Evolutionary conservation across 2,329 filamentous ascomycete genomes (phyloP).

Genomic region (Ceratocystis cacaofunesta): DNA sequence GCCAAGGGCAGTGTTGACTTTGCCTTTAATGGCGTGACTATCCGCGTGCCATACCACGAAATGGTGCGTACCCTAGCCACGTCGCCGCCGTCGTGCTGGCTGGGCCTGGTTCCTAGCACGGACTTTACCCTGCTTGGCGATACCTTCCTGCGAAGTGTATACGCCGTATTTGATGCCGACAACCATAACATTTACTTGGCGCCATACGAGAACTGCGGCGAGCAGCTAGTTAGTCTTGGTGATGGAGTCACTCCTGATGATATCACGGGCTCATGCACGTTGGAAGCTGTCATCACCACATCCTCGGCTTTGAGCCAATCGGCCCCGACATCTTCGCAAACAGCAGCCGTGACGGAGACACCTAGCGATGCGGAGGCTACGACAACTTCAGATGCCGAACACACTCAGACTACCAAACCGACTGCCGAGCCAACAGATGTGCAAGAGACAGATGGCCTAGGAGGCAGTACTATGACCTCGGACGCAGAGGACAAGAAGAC

Average conservation of each 20-base stretch:
- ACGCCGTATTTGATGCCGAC: constrained; percentile 39
- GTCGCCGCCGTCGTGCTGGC: constrained; percentile 28
- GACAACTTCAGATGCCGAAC: background rate
- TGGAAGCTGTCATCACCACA: background rate
- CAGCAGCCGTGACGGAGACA: background rate
- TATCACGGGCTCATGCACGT: constrained; percentile 15
- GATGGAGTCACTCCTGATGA: constrained; percentile 11
- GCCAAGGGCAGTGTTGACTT: constrained; percentile 34
- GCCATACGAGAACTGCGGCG: constrained; percentile 36
- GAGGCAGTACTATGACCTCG: background rate
- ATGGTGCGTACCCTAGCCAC: constrained; percentile 22
- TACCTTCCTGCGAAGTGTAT: constrained; percentile 38
- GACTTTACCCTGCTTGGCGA: constrained; percentile 38
- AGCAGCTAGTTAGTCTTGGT: constrained; percentile 16
- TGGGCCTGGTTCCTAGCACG: constrained; percentile 35
- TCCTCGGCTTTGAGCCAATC: background rate
- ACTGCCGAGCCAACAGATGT: background rate
- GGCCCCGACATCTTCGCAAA: background rate
- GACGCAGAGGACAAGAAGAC: background rate
- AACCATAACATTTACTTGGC: constrained; percentile 34
- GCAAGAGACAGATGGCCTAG: background rate
- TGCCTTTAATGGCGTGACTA: constrained; percentile 32
- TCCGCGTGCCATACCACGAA: constrained; percentile 36
- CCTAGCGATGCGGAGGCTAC: background rate
- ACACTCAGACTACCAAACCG: background rate